Conservation (phyloP, 225 moss, liverwort and hornwort genomes). For the Asterella californica region DNA sequence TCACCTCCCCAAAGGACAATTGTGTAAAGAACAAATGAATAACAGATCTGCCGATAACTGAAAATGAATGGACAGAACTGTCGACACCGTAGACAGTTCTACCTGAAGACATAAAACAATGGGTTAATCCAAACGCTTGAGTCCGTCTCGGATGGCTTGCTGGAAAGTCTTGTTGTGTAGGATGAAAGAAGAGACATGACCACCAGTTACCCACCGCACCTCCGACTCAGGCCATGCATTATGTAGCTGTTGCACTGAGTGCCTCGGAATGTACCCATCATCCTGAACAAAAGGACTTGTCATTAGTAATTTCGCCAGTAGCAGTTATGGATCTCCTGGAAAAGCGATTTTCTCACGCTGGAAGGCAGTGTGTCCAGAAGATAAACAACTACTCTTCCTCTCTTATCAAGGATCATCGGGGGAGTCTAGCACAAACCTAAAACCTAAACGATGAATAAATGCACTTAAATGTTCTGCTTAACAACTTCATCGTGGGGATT, state of each 20-base stretch:
- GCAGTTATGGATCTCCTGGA: not conserved
- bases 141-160: slow-evolving; percentile 73
- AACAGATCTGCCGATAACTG: not conserved
- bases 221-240: slow-evolving; percentile 95
- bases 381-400: not conserved
- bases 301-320: not conserved
- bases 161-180: slow-evolving; percentile 92
- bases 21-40: too few relatives aligned
- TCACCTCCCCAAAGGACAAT: too few relatives aligned
- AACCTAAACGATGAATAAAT: too few relatives aligned
- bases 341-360: not conserved
- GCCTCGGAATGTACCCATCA: slow-evolving; percentile 94
- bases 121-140: slow-evolving; percentile 61
- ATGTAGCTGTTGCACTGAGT: slow-evolving; percentile 79
- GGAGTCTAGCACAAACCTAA: too few relatives aligned
- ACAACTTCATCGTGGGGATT: not conserved
- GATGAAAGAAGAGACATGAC: slow-evolving; percentile 94
- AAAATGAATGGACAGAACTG: not conserved
- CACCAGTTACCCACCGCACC: slow-evolving; percentile 91
- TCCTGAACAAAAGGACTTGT: slow-evolving; percentile 45
- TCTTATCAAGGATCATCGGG: too few relatives aligned
- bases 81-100: not conserved
- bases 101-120: not conserved
- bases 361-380: too few relatives aligned
- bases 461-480: not conserved